phyloP scores from a whole-genome alignment of 768 basidiomycete genomes.

The Kwoniella mangroviensis region DNA sequence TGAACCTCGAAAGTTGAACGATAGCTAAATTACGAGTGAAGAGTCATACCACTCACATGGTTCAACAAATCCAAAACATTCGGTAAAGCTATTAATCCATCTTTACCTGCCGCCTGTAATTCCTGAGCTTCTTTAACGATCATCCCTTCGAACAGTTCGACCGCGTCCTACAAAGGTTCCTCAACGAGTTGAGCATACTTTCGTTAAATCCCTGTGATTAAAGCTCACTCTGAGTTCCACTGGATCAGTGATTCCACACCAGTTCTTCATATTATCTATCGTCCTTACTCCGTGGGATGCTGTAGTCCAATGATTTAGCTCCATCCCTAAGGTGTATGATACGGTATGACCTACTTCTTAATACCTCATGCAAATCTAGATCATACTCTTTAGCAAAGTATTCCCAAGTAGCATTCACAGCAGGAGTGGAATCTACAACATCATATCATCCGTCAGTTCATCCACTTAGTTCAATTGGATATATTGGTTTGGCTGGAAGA shows the following conservation, averaged over 20 bases:
- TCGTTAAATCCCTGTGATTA: not conserved
- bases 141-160: constrained; percentile 74
- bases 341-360: constrained; percentile 52
- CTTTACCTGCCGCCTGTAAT: constrained; percentile 65
- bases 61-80: constrained; percentile 68
- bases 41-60: constrained; percentile 61
- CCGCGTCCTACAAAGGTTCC: constrained; percentile 63
- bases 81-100: constrained; percentile 64
- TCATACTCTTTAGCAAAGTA: constrained; percentile 69
- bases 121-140: constrained; percentile 60
- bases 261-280: constrained; percentile 73
- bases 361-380: constrained; percentile 54
- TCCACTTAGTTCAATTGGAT: too few species aligned
- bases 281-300: constrained; percentile 77
- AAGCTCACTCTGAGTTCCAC: constrained; percentile 64
- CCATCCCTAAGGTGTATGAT: not conserved
- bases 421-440: constrained; percentile 46
- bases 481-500: not conserved
- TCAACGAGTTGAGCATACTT: not conserved
- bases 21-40: constrained; percentile 48
- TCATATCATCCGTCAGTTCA: not conserved
- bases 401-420: constrained; percentile 77
- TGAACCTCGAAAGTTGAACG: not conserved
- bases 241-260: constrained; percentile 69
- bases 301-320: constrained; percentile 22